These are phyloP conservation scores for Eutreptiella sp. DNA, from an alignment of 208 protist genomes.

Conservation along the genomic window DNA sequence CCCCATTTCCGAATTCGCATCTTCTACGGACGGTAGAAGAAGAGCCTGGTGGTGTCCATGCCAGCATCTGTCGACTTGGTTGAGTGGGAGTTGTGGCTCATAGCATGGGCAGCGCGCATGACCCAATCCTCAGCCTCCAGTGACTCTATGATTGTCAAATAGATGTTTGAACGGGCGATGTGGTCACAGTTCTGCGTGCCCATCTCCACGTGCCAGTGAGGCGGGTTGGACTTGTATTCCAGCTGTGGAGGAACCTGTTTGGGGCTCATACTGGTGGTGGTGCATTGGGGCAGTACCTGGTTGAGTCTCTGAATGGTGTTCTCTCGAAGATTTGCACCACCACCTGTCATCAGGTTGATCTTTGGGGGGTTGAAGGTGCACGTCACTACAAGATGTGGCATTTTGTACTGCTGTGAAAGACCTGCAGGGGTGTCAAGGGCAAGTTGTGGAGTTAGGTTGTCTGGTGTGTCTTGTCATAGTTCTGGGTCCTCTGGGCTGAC, in stretches of 20 bases:
- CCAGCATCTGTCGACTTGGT: too few species aligned
- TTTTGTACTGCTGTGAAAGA: too few species aligned
- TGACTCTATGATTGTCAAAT: conserved; percentile 52
- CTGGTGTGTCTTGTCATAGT: too few species aligned
- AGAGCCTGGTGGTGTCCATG: conserved; percentile 60
- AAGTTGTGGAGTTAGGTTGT: too few species aligned
- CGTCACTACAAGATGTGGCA: conserved; percentile 70
- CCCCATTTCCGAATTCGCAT: too few species aligned
- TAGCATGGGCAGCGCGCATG: conserved; percentile 49
- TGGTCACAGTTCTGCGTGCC: conserved; percentile 69
- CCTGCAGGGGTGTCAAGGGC: too few species aligned
- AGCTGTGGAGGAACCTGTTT: too few species aligned
- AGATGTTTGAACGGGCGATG: conserved; percentile 52
- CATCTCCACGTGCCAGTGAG: conserved; percentile 54
- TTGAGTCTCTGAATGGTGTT: conserved; percentile 66
- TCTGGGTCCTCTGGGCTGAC: too few species aligned
- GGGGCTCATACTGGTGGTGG: conserved; percentile 51
- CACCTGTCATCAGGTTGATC: conserved; percentile 53
- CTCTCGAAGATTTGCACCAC: conserved; percentile 60
- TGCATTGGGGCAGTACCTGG: conserved; percentile 61
- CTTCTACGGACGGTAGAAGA: too few species aligned
- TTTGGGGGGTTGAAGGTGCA: conserved; percentile 67
- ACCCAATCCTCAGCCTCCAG: conserved; percentile 64
- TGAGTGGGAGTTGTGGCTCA: conserved; percentile 36
- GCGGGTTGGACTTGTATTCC: too few species aligned